phyloP scores from a whole-genome alignment of 1,139 yeast species.

The Candida sp. region DNA sequence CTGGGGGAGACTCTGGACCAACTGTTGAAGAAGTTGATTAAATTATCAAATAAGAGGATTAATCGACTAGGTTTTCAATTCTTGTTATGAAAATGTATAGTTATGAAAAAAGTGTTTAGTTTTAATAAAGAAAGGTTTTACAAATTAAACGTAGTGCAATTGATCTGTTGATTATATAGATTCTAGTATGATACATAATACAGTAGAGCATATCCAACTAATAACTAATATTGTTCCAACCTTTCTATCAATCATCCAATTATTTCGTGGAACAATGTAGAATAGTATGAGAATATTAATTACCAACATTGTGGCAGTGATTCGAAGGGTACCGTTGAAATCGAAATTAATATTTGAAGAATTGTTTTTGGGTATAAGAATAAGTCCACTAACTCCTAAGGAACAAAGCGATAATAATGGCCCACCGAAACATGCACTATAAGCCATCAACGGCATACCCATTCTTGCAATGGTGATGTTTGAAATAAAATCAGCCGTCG shows the following conservation, averaged over 20 bases:
- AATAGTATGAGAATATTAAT: conserved; percentile 51
- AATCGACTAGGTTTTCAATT: background rate
- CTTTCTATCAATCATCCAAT: conserved; percentile 60
- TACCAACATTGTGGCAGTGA: conserved; percentile 52
- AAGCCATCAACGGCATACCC: conserved; percentile 91
- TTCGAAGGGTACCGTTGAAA: conserved; percentile 37
- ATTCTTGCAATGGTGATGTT: conserved; percentile 78
- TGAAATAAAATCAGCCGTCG: conserved; percentile 85
- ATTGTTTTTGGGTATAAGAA: conserved; percentile 32
- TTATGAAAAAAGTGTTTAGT: background rate
- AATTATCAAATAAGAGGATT: conserved; percentile 5
- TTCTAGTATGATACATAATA: conserved; percentile 32
- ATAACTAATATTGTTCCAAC: conserved; percentile 54
- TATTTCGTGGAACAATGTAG: conserved; percentile 54
- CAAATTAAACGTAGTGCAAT: too few species aligned
- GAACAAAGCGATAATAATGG: conserved; percentile 58
- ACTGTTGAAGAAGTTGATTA: conserved; percentile 75
- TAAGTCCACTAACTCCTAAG: conserved; percentile 56
- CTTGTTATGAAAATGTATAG: background rate
- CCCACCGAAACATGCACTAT: conserved; percentile 94
- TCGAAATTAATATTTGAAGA: conserved; percentile 25
- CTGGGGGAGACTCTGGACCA: conserved; percentile 51
- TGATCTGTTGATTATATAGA: conserved; percentile 2
- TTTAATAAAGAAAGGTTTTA: background rate
- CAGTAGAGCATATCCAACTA: conserved; percentile 54